Evolutionary conservation across 306 rosid species (phyloP).

Genomic region (Gastrolobium bilobum): DNA sequence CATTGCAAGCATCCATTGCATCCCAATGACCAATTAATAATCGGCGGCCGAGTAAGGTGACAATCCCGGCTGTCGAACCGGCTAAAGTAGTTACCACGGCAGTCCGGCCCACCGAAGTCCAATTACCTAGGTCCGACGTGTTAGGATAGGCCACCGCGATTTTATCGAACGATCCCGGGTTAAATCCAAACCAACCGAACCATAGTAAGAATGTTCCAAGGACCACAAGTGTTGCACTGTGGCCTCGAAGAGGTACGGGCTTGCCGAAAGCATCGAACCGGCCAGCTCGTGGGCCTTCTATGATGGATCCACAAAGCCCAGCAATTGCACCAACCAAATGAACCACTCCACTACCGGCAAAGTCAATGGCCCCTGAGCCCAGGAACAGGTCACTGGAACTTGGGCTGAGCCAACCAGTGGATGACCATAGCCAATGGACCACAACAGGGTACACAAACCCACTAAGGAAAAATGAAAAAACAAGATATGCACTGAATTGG

Average conservation of each 20-base stretch:
- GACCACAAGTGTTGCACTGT: conserved; percentile 73
- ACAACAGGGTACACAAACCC: conserved; percentile 84
- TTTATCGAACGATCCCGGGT: conserved; percentile 68
- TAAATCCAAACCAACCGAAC: conserved; percentile 90
- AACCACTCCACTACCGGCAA: conserved; percentile 85
- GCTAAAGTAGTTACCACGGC: conserved; percentile 68
- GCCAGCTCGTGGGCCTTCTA: conserved; percentile 79
- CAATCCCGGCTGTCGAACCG: conserved; percentile 63
- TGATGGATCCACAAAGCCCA: conserved; percentile 78
- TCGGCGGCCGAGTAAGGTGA: conserved; percentile 69
- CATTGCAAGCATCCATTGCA: conserved; percentile 74
- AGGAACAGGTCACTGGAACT: conserved; percentile 55
- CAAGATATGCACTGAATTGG: conserved; percentile 73
- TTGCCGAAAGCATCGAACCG: conserved; percentile 68
- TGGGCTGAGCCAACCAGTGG: conserved; percentile 77
- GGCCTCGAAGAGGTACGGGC: conserved; percentile 64
- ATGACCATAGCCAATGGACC: conserved; percentile 85
- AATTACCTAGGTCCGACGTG: conserved; percentile 55
- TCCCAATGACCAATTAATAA: conserved; percentile 76
- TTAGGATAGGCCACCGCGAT: conserved; percentile 63
- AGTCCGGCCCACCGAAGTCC: conserved; percentile 69
- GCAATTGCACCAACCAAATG: conserved; percentile 84
- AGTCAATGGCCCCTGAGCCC: conserved; percentile 80
- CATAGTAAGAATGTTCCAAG: conserved; percentile 76
- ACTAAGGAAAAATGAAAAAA: conserved; percentile 70